phyloP scores from a whole-genome alignment of 768 basidiomycete species.

The Auricularia sp. region DNA sequence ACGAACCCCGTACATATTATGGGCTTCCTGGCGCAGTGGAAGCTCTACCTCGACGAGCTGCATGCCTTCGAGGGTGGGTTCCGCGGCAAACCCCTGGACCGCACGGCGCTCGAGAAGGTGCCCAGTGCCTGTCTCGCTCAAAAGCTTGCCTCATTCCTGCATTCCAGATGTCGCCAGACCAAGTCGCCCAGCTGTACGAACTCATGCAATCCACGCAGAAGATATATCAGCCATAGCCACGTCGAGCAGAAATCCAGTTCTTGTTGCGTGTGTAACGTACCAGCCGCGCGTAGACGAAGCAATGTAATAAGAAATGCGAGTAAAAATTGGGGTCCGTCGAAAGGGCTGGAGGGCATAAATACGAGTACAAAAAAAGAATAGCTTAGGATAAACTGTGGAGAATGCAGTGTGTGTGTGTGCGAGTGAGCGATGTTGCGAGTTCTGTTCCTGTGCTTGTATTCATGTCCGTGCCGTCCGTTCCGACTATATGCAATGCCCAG shows the following conservation, averaged over 20 bases:
- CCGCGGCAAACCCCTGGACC: conserved; percentile 56
- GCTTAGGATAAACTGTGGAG: background rate
- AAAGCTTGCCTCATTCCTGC: background rate
- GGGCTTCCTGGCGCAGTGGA: conserved; percentile 94
- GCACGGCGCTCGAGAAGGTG: conserved; percentile 69
- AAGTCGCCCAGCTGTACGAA: conserved; percentile 89
- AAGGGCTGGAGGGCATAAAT: too few species aligned
- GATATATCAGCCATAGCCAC: conserved; percentile 56
- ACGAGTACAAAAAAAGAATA: too few species aligned
- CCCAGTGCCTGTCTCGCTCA: background rate
- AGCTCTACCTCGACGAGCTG: conserved; percentile 72
- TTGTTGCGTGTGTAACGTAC: too few species aligned
- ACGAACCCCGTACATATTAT: conserved; percentile 87
- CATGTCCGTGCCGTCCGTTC: background rate
- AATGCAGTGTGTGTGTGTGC: background rate
- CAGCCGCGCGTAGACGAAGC: too few species aligned
- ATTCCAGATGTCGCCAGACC: conserved; percentile 74
- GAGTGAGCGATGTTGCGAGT: background rate
- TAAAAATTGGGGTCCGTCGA: too few species aligned
- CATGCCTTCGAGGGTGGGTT: conserved; percentile 43
- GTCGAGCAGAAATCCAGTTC: background rate
- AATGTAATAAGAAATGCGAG: too few species aligned
- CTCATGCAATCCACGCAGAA: conserved; percentile 86
- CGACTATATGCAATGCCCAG: background rate
- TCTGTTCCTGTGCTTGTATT: background rate